These are phyloP conservation scores for Sambucus nigra DNA, from an alignment of 129 eudicot genomes.

Conservation along the genomic window DNA sequence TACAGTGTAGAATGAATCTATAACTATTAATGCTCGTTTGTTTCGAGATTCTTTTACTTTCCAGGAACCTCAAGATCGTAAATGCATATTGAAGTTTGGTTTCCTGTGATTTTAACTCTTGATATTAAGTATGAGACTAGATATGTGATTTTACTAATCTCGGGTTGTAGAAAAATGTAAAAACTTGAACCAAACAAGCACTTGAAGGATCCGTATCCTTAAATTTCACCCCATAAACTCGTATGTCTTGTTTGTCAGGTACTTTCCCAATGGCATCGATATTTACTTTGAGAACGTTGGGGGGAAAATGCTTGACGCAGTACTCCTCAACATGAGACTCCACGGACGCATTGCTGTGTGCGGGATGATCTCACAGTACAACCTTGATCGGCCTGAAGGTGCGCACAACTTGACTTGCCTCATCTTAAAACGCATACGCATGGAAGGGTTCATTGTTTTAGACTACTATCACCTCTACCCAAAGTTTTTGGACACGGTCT, in stretches of 20 bases:
- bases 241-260: conserved; percentile 15
- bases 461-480: conserved; percentile 33
- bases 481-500: conserved; percentile 35
- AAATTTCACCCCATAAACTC: too few relatives aligned
- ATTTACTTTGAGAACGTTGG: conserved; percentile 61
- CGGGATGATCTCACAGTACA: conserved; percentile 66
- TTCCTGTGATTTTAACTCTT: too few relatives aligned
- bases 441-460: conserved; percentile 42
- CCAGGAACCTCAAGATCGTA: too few relatives aligned
- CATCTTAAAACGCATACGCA: conserved; percentile 21
- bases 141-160: too few relatives aligned
- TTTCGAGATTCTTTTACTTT: too few relatives aligned
- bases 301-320: conserved; percentile 65
- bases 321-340: conserved; percentile 38
- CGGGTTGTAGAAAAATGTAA: too few relatives aligned
- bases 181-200: too few relatives aligned
- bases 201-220: too few relatives aligned
- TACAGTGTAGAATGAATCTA: too few relatives aligned
- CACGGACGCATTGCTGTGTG: conserved; percentile 43
- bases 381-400: conserved; percentile 34
- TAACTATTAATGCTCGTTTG: too few relatives aligned
- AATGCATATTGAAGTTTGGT: too few relatives aligned
- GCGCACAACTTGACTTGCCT: conserved; percentile 26
- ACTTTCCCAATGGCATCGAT: conserved; percentile 52
- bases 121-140: too few relatives aligned